Percentiles rank a stretch among this genome's conserved stretches.
phyloP scores from a whole-genome alignment of 1,284 basidiomycete genomes.

The Puccinia polysora region DNA sequence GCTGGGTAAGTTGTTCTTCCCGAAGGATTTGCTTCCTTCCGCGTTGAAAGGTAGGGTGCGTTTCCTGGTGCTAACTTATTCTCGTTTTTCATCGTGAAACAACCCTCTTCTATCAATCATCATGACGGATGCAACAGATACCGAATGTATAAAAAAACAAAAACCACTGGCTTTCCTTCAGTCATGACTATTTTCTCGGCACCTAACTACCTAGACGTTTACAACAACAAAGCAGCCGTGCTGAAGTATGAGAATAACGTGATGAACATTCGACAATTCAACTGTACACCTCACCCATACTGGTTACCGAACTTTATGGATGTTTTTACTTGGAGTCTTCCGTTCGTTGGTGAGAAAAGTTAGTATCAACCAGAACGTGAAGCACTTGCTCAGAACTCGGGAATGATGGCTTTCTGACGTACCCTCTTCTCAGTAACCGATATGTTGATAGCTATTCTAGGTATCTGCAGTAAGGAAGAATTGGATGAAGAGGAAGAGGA shows the following conservation, averaged over 20 bases:
- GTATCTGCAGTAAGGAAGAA: constrained; percentile 90
- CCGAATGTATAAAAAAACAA: constrained; percentile 95
- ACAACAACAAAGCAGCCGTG: constrained; percentile 94
- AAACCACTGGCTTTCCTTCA: constrained; percentile 80
- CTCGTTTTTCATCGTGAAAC: background rate
- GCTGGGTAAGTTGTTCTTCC: constrained; percentile 63
- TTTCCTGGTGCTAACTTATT: background rate
- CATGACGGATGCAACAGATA: too few species aligned
- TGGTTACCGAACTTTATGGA: constrained; percentile 99
- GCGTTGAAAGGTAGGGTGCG: too few species aligned
- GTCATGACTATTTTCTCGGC: constrained; percentile 97
- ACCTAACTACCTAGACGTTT: constrained; percentile 91
- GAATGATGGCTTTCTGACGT: constrained; percentile 33
- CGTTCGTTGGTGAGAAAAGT: constrained; percentile 98
- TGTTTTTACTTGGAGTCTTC: constrained; percentile 97
- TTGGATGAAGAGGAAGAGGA: constrained; percentile 79
- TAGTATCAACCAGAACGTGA: constrained; percentile 51
- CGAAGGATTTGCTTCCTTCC: background rate
- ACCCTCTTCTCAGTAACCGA: constrained; percentile 67
- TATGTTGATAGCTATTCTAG: constrained; percentile 90
- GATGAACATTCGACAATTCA: constrained; percentile 91
- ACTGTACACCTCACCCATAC: constrained; percentile 90
- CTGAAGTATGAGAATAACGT: constrained; percentile 95
- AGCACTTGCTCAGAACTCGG: background rate
- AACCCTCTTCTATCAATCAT: constrained; percentile 29